Evolutionary conservation across 495 filamentous ascomycete species (phyloP).

Genomic region (Xylaria curta): DNA sequence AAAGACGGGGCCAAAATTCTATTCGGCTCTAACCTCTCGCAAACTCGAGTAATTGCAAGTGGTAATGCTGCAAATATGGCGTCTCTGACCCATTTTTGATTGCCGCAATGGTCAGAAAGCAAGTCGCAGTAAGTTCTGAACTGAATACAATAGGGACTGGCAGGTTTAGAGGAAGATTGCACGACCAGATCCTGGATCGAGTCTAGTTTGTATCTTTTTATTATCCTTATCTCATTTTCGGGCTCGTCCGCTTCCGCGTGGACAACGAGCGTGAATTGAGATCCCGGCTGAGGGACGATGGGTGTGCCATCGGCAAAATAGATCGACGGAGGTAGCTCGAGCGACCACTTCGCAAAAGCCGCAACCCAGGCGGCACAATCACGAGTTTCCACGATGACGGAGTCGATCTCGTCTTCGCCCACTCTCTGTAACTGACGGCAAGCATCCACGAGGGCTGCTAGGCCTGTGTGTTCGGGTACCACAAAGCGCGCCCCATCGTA

Average conservation of each 20-base stretch:
- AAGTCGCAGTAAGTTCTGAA: background rate
- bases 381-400: background rate
- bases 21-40: background rate
- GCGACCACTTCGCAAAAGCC: background rate
- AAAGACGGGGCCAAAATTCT: background rate
- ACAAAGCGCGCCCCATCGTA: too few species aligned
- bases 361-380: slow-evolving; percentile 7
- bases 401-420: background rate
- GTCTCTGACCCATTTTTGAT: background rate
- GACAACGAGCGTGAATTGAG: background rate
- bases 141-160: background rate
- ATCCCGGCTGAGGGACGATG: background rate
- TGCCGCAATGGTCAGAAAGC: background rate
- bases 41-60: background rate
- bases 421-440: slow-evolving; percentile 7
- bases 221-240: background rate
- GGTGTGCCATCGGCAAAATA: background rate
- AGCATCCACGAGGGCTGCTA: slow-evolving; percentile 2
- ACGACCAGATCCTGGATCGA: background rate
- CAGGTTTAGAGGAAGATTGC: background rate
- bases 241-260: too few species aligned
- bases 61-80: background rate
- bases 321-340: background rate
- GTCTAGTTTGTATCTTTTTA: background rate
- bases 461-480: background rate